Evolutionary conservation across 345 rosid species (phyloP).

Genomic region (Moricandia arvensis): DNA sequence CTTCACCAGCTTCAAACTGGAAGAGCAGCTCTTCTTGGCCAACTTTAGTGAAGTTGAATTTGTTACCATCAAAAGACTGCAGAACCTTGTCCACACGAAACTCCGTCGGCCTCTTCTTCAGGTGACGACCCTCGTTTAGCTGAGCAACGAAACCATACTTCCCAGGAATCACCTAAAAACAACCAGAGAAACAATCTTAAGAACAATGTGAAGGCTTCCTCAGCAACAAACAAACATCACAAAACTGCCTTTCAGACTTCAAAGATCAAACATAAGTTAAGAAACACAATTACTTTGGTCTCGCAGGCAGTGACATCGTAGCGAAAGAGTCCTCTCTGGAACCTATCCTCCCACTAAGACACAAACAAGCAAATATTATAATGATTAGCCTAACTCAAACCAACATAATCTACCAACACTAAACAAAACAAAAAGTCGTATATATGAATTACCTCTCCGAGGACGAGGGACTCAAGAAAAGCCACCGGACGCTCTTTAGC

Average conservation of each 20-base stretch:
- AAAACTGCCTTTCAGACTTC: neutral
- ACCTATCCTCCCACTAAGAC: slow-evolving; percentile 83
- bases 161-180: slow-evolving; percentile 81
- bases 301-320: slow-evolving; percentile 96
- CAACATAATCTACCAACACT: neutral
- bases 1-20: slow-evolving; percentile 87
- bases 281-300: slow-evolving; percentile 61
- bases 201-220: neutral
- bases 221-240: slow-evolving; percentile 9
- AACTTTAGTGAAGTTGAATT: slow-evolving; percentile 95
- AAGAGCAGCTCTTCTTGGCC: slow-evolving; percentile 99
- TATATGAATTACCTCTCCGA: slow-evolving; percentile 63
- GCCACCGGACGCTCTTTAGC: slow-evolving; percentile 56
- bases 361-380: neutral
- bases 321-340: slow-evolving; percentile 93
- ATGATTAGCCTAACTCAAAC: neutral
- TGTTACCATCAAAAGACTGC: slow-evolving; percentile 90
- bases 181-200: neutral
- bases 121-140: slow-evolving; percentile 97
- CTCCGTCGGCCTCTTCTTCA: slow-evolving; percentile 99
- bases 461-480: slow-evolving; percentile 84
- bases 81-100: slow-evolving; percentile 94
- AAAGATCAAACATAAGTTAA: neutral
- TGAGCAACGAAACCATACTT: slow-evolving; percentile 90
- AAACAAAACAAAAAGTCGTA: neutral